These are phyloP conservation scores for Punica granatum DNA, from an alignment of 345 rosid genomes.

Conservation along the genomic window DNA sequence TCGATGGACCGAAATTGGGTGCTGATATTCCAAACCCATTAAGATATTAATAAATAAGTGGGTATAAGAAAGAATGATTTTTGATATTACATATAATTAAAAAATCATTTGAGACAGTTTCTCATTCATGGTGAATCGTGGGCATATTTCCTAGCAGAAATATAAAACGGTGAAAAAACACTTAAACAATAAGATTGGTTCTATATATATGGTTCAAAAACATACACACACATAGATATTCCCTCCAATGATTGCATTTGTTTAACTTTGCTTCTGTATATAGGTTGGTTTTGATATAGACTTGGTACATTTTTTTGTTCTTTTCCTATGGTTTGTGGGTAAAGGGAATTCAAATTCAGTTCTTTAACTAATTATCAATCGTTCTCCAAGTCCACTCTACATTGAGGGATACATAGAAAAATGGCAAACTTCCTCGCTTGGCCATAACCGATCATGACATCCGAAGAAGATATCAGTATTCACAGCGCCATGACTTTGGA, in stretches of 20 bases:
- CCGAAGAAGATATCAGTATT: not conserved
- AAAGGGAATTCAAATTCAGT: not conserved
- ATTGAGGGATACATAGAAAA: not conserved
- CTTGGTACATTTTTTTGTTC: not conserved
- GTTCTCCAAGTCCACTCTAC: not conserved
- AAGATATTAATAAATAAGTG: too few relatives aligned
- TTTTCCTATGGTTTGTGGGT: not conserved
- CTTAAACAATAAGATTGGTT: too few relatives aligned
- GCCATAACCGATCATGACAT: constrained; percentile 1
- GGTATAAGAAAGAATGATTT: too few relatives aligned
- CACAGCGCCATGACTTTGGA: not conserved
- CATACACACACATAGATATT: too few relatives aligned
- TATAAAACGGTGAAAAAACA: too few relatives aligned
- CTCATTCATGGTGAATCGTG: too few relatives aligned
- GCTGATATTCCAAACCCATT: too few relatives aligned
- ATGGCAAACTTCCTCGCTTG: not conserved
- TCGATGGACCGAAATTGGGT: too few relatives aligned
- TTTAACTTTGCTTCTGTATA: not conserved
- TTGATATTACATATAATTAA: too few relatives aligned
- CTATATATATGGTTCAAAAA: too few relatives aligned
- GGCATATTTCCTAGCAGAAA: too few relatives aligned
- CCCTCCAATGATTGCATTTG: not conserved
- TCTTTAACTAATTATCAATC: constrained; percentile 6
- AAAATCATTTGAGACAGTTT: too few relatives aligned
- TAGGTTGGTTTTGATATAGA: not conserved